Percentiles rank a stretch among this genome's conserved stretches.
Evolutionary conservation across 192 early-diverging fungal species (phyloP).

Genomic region (Linnemannia elongata): DNA sequence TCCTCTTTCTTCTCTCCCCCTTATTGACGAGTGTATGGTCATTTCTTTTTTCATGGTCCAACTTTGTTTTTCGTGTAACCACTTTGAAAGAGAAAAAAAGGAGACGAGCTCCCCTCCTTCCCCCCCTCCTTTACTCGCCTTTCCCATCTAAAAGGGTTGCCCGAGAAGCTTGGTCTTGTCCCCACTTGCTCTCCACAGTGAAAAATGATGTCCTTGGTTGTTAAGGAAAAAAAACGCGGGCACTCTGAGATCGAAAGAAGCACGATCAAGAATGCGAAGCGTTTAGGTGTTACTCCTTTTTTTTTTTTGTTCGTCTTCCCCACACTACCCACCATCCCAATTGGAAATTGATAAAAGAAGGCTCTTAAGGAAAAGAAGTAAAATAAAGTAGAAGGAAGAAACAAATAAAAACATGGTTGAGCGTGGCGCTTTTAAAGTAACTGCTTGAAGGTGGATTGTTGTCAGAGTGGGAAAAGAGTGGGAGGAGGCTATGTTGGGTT

Average conservation of each 20-base stretch:
- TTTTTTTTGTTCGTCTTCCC: not conserved
- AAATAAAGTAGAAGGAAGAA: not conserved
- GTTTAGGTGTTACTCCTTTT: not conserved
- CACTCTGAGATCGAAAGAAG: not conserved
- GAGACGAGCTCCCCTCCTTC: not conserved
- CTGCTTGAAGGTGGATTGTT: not conserved
- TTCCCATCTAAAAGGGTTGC: not conserved
- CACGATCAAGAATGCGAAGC: no score
- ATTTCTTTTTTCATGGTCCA: conserved; percentile 4
- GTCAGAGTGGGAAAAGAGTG: not conserved
- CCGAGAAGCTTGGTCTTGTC: not conserved
- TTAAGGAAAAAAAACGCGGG: not conserved
- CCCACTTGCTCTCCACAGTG: not conserved
- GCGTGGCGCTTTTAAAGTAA: not conserved
- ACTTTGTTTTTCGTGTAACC: conserved; percentile 6
- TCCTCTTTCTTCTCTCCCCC: not conserved
- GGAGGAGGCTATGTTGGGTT: not conserved
- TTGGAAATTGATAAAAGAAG: not conserved
- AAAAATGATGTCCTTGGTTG: not conserved
- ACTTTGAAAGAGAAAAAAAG: not conserved
- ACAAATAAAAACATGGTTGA: not conserved
- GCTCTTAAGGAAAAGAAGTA: not conserved
- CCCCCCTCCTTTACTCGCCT: not conserved
- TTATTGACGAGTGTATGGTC: not conserved
- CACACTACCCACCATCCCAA: not conserved